Evolutionary conservation across 768 basidiomycete genomes (phyloP).

Genomic region (Tulasnella sp.): DNA sequence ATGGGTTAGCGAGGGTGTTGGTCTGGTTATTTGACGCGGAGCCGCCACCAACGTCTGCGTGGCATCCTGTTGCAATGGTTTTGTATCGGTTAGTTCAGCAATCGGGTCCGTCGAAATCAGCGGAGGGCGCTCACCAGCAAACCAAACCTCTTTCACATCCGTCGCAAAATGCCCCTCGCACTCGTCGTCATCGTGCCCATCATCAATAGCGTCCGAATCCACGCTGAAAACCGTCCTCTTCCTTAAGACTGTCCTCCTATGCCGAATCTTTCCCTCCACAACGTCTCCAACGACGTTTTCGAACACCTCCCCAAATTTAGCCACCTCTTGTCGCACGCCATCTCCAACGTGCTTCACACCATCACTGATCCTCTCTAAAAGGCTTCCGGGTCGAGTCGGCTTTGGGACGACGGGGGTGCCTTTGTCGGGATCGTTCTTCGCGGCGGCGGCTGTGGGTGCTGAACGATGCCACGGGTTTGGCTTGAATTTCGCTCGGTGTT

Average conservation of each 20-base stretch:
- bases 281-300: not conserved
- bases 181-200: not conserved
- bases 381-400: not conserved
- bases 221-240: not conserved
- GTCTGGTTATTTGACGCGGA: not conserved
- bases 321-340: not conserved
- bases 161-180: slow-evolving; percentile 32
- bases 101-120: not conserved
- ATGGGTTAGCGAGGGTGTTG: slow-evolving; percentile 13
- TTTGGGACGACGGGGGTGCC: not conserved
- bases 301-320: not conserved
- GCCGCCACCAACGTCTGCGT: slow-evolving; percentile 19
- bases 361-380: not conserved
- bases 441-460: slow-evolving; percentile 32
- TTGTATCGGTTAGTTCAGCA: not conserved
- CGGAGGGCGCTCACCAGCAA: slow-evolving; percentile 31
- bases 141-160: slow-evolving; percentile 74
- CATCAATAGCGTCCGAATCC: not conserved
- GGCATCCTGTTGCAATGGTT: not conserved
- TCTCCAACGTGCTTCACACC: not conserved
- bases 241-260: not conserved
- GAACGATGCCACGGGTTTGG: slow-evolving; percentile 52
- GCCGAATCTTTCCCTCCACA: not conserved
- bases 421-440: slow-evolving; percentile 27
- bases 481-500: slow-evolving; percentile 58